phyloP scores from a whole-genome alignment of 2,329 filamentous ascomycete species.

The Knufia petricola region DNA sequence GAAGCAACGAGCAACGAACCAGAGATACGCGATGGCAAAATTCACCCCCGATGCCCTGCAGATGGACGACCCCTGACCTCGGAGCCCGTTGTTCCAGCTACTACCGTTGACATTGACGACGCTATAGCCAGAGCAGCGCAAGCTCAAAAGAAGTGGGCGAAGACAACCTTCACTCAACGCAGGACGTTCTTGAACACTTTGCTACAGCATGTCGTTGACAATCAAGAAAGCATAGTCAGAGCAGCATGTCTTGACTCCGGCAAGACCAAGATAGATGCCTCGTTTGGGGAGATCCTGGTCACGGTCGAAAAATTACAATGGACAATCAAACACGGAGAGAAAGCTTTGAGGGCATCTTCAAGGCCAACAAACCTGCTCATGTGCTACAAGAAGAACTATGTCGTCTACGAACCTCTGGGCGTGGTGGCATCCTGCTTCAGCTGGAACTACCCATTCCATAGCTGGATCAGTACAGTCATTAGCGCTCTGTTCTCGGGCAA shows the following conservation, averaged over 20 bases:
- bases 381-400: conserved; percentile 88
- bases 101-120: conserved; percentile 66
- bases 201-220: conserved; percentile 67
- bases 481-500: conserved; percentile 87
- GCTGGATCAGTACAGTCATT: conserved; percentile 83
- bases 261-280: conserved; percentile 85
- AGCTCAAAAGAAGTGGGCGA: conserved; percentile 69
- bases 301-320: conserved; percentile 90
- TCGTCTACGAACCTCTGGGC: conserved; percentile 83
- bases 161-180: conserved; percentile 67
- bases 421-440: conserved; percentile 87
- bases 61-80: conserved; percentile 72
- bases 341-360: conserved; percentile 59
- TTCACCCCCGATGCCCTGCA: conserved; percentile 53
- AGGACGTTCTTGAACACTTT: conserved; percentile 71
- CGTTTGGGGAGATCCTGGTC: conserved; percentile 87
- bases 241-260: conserved; percentile 86
- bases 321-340: conserved; percentile 85
- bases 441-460: conserved; percentile 98
- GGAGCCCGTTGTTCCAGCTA: conserved; percentile 56
- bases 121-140: conserved; percentile 62
- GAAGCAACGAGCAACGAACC: conserved; percentile 5
- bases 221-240: conserved; percentile 77
- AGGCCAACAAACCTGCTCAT: conserved; percentile 86
- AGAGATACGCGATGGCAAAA: conserved; percentile 15